Conservation (phyloP, 352 stramenopile genomes). For the Blastocystis hominis region DNA sequence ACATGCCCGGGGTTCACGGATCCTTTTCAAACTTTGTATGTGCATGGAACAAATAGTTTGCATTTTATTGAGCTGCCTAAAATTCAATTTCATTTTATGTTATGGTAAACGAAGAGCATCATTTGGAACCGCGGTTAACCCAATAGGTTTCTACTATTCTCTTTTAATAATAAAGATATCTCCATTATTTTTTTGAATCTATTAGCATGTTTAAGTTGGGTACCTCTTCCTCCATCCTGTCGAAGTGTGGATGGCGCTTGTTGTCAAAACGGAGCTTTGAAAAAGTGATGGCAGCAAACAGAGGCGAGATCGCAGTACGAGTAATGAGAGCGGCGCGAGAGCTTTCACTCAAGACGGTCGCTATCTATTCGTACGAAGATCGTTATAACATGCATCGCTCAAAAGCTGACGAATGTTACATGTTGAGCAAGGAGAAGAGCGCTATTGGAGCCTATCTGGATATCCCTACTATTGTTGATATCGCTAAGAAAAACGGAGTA, state of each 20-base stretch:
- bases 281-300: conserved; percentile 92
- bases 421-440: conserved; percentile 77
- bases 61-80: not conserved
- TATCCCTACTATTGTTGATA: conserved; percentile 82
- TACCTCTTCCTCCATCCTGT: not conserved
- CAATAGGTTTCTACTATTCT: not conserved
- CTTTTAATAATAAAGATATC: not conserved
- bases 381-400: conserved; percentile 78
- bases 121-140: not conserved
- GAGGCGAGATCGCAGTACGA: conserved; percentile 89
- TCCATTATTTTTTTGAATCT: not conserved
- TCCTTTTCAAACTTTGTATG: not conserved
- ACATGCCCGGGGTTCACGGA: not conserved
- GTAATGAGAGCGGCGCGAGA: conserved; percentile 87
- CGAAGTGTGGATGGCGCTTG: not conserved
- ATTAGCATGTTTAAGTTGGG: not conserved
- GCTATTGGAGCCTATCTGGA: conserved; percentile 88
- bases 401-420: conserved; percentile 89
- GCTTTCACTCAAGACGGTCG: conserved; percentile 79
- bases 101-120: not conserved
- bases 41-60: not conserved
- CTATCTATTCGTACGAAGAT: conserved; percentile 80
- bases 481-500: conserved; percentile 79
- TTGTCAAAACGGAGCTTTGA: conserved; percentile 68
- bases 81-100: too few relatives aligned